These are phyloP conservation scores for Metschnikowia sp. DNA, from an alignment of 805 yeast genomes.

Conservation along the genomic window DNA sequence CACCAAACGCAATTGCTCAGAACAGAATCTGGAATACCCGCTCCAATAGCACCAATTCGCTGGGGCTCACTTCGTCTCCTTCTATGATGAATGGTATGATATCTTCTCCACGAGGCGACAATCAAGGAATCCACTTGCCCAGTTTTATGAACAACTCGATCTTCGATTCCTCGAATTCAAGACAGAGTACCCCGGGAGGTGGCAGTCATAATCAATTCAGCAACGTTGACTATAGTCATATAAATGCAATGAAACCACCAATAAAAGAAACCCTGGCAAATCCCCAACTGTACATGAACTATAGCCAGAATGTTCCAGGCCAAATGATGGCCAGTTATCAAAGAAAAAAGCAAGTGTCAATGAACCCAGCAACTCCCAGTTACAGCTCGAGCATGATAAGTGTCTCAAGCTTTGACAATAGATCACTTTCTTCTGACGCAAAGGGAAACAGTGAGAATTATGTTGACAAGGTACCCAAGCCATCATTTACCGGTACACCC, in stretches of 20 bases:
- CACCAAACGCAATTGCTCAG: constrained; percentile 4
- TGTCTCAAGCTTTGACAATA: constrained; percentile 9
- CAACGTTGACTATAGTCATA: constrained; percentile 9
- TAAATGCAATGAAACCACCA: constrained; percentile 7
- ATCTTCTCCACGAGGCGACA: constrained; percentile 9
- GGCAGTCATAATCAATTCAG: constrained; percentile 3
- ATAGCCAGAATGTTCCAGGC: constrained; percentile 4
- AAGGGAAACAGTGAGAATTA: constrained; percentile 5
- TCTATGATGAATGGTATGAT: constrained; percentile 5
- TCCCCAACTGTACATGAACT: constrained; percentile 5
- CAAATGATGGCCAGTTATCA: constrained; percentile 7
- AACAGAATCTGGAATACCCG: constrained; percentile 9
- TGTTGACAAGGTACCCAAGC: background rate
- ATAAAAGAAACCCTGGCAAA: constrained; percentile 5
- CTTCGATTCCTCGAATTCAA: constrained; percentile 2
- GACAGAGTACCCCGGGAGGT: constrained; percentile 4
- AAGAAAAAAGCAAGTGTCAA: constrained; percentile 13
- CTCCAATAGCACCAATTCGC: constrained; percentile 5
- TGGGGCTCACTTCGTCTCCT: constrained; percentile 4
- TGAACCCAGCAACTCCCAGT: constrained; percentile 31
- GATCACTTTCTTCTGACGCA: constrained; percentile 10
- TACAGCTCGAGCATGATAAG: constrained; percentile 21
- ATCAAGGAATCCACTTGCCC: constrained; percentile 17
- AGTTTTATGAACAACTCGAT: constrained; percentile 15
- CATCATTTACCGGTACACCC: background rate